Base-by-base conservation (phyloP, 2,329 filamentous ascomycete genomes). In the Taxawa tesnikishii region DNA sequence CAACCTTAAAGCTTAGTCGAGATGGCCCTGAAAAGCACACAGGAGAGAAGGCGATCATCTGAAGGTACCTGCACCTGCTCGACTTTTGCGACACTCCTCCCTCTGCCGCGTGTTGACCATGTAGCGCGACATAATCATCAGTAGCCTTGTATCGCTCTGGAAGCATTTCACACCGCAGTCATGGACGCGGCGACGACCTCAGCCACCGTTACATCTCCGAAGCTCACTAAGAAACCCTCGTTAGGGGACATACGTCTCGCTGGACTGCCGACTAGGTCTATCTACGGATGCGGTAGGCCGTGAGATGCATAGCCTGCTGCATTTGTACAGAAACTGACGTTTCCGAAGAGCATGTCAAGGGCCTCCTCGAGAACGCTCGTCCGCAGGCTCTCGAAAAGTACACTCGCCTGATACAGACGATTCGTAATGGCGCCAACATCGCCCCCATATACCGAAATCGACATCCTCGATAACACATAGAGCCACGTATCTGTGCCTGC, bases 381-480 rank as follows among this genome's bases (percentile, higher is more conserved):
- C 77, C 80, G 44, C 75, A 68, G 39, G 79, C 77, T 13, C 73
- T 82, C 38, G 64, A 73, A 34, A 72, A 81, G 45, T 87, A 87
- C 56, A 80, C 78, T 49, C 69, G 73, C 48, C 72, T 83, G 38
- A 63, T 85, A 24, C 68, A 76, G 38, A 71, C 72, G 36, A 75
- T 87, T 41, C 78, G 79, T 56, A 78, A 84, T 65, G 29, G 73
- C 70, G 32, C 65, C 76, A 48, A 68, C 78, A 29, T 67, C 70
- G 15, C 79, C 80, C 83, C 74, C 5, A 74, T 68, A 78, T 75
- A 10, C 69, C 75, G 28, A 80, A 79, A 40, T 44, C 34, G 25
- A 28, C 41, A 9, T 36, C 37, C 36, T 21, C 41, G 43, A 13
- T 49, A 41, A n/a, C 41, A 5, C 39, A 40, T 12, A 36, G 40